phyloP scores from a whole-genome alignment of 345 rosid species.

The Carallia brachiata region DNA sequence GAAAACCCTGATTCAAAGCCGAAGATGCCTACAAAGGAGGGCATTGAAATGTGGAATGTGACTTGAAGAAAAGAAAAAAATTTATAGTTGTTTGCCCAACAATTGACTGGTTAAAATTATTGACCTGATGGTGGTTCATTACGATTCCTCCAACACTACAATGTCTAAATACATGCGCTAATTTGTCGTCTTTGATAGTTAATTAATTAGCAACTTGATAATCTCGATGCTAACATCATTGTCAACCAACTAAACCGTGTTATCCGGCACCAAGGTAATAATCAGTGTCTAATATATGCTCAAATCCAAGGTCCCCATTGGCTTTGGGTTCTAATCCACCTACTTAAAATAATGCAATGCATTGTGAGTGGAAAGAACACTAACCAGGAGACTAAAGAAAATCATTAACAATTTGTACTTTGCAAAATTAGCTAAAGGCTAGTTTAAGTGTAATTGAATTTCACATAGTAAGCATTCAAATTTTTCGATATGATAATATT shows the following conservation, averaged over 20 bases:
- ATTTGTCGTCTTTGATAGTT: conserved; percentile 19
- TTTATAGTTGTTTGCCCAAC: too few relatives aligned
- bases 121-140: conserved; percentile 11
- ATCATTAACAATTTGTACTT: too few relatives aligned
- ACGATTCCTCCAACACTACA: conserved; percentile 26
- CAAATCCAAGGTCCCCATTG: conserved; percentile 29
- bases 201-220: conserved; percentile 21
- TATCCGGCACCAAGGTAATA: conserved; percentile 28
- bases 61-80: too few relatives aligned
- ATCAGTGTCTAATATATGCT: conserved; percentile 30
- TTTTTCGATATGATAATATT: not conserved
- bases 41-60: too few relatives aligned
- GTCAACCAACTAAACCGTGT: conserved; percentile 22
- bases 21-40: too few relatives aligned
- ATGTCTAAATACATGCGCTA: conserved; percentile 20
- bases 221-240: conserved; percentile 29
- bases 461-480: not conserved
- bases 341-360: conserved; percentile 6
- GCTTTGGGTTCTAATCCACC: conserved; percentile 11
- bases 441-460: not conserved
- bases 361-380: conserved; percentile 1
- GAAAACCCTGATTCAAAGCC: too few relatives aligned
- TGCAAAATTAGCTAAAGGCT: too few relatives aligned
- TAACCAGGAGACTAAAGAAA: too few relatives aligned
- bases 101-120: conserved; percentile 22